Evolutionary conservation across 495 filamentous ascomycete genomes (phyloP), one percentile per base, ranked within the genome.

Genomic region (Aspergillus nanangensis): DNA sequence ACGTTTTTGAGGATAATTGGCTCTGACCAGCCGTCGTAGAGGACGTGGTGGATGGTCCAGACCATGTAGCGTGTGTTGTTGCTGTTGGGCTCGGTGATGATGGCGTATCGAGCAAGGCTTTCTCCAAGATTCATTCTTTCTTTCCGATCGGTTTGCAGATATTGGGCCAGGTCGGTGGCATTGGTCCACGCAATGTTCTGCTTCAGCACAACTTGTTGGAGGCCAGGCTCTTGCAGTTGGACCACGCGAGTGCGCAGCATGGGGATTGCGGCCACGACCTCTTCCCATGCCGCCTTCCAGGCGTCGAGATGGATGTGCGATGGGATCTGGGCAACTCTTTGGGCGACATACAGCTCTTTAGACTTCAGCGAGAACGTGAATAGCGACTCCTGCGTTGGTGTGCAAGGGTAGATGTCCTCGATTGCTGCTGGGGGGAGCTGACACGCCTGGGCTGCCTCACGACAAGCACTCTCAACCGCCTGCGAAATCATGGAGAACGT

Each of bases 301-400:
- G 61, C 56, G 25, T 66, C 56, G 3, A 66, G 47, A 2, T 52
- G 51, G 19, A 68, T 57, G 31, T 57, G 50, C 1, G 53, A 23
- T 0, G 33, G 15, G 7, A 36, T 5, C 33, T 36, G 7, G 3
- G 75, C 68, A 1, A 72, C 60, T 45, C 72, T 64, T 45, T 78
- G 77, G 4, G 79, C 79, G 4, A 84, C 69, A 43, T 86, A 86
- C 10, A 76, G 70, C 34, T 77, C 75, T 4, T 59, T 61, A 1
- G 76, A 70, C 52, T 79, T 79, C 31, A 74, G 64, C 3, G 82
- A 81, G 32, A 84, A 69, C 1, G 76, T 77, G 56, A 84, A 74
- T 1, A 86, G 59, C 0, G 77, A 81, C 52, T 83, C 82, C 52
- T 87, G 83, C 0, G 82, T 66, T 2, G 82, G 79, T 0, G 81